phyloP scores from a whole-genome alignment of 1,139 yeast genomes.

The Candida buenavistaensis region DNA sequence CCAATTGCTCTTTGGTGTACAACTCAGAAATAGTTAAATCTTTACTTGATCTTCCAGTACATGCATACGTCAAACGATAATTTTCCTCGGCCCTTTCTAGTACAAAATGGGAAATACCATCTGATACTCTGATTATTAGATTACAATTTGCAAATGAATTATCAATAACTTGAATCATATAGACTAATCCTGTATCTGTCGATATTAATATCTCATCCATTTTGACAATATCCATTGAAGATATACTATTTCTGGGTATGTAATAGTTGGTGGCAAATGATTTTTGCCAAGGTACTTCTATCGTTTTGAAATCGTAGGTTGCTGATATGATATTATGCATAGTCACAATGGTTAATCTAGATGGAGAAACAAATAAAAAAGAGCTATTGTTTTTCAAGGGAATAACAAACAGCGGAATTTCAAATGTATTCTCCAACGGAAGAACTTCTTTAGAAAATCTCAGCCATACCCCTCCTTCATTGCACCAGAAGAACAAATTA shows the following conservation, averaged over 20 bases:
- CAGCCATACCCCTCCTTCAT: conserved; percentile 28
- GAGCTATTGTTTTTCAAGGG: conserved; percentile 35
- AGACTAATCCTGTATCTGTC: conserved; percentile 43
- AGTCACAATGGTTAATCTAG: conserved; percentile 31
- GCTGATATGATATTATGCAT: conserved; percentile 50
- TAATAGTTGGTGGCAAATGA: conserved; percentile 43
- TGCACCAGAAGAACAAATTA: conserved; percentile 42
- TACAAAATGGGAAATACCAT: conserved; percentile 35
- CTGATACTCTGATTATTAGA: conserved; percentile 30
- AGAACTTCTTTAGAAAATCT: conserved; percentile 23
- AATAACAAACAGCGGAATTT: conserved; percentile 39
- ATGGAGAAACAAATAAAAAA: conserved; percentile 34
- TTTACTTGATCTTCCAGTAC: conserved; percentile 33
- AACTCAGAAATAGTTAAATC: conserved; percentile 23
- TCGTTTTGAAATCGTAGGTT: conserved; percentile 33
- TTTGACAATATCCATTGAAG: conserved; percentile 10
- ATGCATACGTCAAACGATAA: conserved; percentile 30
- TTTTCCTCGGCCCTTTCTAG: conserved; percentile 21
- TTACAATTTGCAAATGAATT: conserved; percentile 9
- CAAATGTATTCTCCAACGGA: conserved; percentile 39
- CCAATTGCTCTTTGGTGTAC: conserved; percentile 15
- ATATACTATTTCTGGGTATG: conserved; percentile 23
- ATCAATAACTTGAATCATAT: conserved; percentile 25
- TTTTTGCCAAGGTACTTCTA: conserved; percentile 12
- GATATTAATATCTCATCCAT: conserved; percentile 40